Evolutionary conservation across 805 yeast genomes (phyloP), one percentile per base, ranked within the genome.

Genomic region (Nakazawaea laoshanensis): DNA sequence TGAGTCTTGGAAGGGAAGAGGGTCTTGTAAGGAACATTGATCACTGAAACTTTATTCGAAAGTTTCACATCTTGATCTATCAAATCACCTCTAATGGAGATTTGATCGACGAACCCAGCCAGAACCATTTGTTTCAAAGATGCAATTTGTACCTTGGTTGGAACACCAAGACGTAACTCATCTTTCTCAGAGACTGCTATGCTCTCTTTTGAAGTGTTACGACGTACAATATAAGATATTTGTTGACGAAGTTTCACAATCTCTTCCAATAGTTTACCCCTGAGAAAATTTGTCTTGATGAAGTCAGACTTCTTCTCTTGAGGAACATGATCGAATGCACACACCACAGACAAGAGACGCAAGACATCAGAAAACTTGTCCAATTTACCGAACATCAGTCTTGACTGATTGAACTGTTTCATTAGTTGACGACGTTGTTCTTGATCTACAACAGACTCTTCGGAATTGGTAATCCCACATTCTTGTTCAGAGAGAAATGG

Each of bases 81-180:
- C 20, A 75, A 44, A 48, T 88, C 96, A 1, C 85, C 88, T 40
- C 97, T 66, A 11, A 85, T 70, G 2, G 94, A 94, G 15, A 89
- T 70, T 49, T 84, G 94, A 53, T 92, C 99, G 24, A 92, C 67
- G 47, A 83, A 92, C 0, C 97, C 98, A 0, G 96, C 79, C 5
- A 95, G 73, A 3, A 89, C 65, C 76, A 92, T 88, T 56, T 92
- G 99, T 48, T 86, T 88, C 41, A 92, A 55, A 1, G 92, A 81
- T 33, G 74, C 69, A 4, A 86, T 50, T 57, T 92, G 98, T 5
- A 57, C 50, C 23, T 72, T 70, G 7, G 67, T 57, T 1, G 96
- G 96, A 5, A 81, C 71, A 0, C 64, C 70, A n/a, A 83, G 56
- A 48, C 65, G 74, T 44, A 74, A 42, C 8, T 54, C 52, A 10